Evolutionary conservation across 257 asterid genomes (phyloP), one percentile per base, ranked within the genome.

Genomic region (Avicennia marina): DNA sequence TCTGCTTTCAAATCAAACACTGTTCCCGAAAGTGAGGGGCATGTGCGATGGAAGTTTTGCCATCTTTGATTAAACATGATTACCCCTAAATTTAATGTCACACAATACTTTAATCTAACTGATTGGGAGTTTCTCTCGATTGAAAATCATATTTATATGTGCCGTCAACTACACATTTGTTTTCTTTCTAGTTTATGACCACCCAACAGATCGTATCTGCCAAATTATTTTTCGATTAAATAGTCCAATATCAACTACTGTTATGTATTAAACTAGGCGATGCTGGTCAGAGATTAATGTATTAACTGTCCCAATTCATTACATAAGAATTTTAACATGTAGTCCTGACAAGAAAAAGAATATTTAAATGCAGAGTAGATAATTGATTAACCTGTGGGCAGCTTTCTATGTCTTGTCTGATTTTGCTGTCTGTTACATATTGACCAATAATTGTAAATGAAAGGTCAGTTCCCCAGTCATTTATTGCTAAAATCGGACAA

Each of bases 11-110:
- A 53, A 50, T 48, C 48, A 42, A 68, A 67, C 63, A 54, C 22
- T 65, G 56, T 45, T 33, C 61, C 55, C 6, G 87, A 81, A 73
- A 73, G 77, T 56, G 84, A 85, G 76, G 58, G 76, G 56, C 90
- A 81, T 85, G 90, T 85, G 85, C 72, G 22, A 32, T 11, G 49
- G 34, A 63, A 57, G 45, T 63, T 50, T 21, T n/a, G 51, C 67
- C 44, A 52, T 57, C 56, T 73, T 72, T 66, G 31, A 51, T 57
- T 56, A 32, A 49, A 43, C 53, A n/a, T 57, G 12, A 40, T 39
- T 36, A 45, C 56, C 44, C 60, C 65, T 47, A 39, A 43, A 26
- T 22, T 34, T 43, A 36, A 36, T 34, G 17, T 38, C 41, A 9
- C 43, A 15, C 34, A 32, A 51, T 38, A 32, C 40, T 54, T 11